A percentile compares a stretch with the other conserved stretches of the same genome.
phyloP scores from a whole-genome alignment of 2,329 filamentous ascomycete genomes.

The Teratosphaeria gauchensis region DNA sequence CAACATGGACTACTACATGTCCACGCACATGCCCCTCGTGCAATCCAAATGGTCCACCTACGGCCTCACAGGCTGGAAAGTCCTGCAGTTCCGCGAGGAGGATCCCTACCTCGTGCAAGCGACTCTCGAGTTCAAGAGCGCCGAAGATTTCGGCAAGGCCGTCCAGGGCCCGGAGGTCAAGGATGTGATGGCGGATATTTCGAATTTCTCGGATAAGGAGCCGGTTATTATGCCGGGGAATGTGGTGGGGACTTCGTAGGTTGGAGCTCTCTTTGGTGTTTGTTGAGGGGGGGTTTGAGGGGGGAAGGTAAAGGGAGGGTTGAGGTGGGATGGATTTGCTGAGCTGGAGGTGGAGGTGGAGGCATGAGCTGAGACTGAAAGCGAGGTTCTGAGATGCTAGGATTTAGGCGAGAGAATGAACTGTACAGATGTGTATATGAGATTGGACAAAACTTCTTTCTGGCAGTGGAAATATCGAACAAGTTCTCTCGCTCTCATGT shows the following conservation, averaged over 20 bases:
- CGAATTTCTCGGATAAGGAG: constrained; percentile 28
- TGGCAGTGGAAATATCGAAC: too few relatives aligned
- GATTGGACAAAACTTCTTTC: neutral
- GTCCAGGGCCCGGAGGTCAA: constrained; percentile 13
- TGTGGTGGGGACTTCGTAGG: constrained; percentile 12
- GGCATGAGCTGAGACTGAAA: neutral
- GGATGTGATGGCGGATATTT: constrained; percentile 2
- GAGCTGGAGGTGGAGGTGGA: neutral
- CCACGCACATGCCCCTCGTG: constrained; percentile 30
- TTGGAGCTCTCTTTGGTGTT: neutral
- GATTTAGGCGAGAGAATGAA: neutral
- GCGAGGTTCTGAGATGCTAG: neutral
- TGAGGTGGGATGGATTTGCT: neutral
- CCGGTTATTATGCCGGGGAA: constrained; percentile 24
- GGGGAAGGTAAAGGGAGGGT: neutral
- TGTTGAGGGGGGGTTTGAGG: neutral
- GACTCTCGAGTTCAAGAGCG: constrained; percentile 22
- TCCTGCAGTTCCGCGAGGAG: constrained; percentile 22
- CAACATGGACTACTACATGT: constrained; percentile 32
- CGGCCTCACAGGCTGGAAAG: constrained; percentile 23
- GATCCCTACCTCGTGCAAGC: constrained; percentile 25
- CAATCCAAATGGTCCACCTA: constrained; percentile 20
- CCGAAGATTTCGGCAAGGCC: constrained; percentile 21
- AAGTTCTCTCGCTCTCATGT: too few relatives aligned
- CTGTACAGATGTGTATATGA: neutral